Evolutionary conservation across 768 basidiomycete species (phyloP), one percentile per base, ranked within the genome.

Genomic region (Gelatoporia subvermispora): DNA sequence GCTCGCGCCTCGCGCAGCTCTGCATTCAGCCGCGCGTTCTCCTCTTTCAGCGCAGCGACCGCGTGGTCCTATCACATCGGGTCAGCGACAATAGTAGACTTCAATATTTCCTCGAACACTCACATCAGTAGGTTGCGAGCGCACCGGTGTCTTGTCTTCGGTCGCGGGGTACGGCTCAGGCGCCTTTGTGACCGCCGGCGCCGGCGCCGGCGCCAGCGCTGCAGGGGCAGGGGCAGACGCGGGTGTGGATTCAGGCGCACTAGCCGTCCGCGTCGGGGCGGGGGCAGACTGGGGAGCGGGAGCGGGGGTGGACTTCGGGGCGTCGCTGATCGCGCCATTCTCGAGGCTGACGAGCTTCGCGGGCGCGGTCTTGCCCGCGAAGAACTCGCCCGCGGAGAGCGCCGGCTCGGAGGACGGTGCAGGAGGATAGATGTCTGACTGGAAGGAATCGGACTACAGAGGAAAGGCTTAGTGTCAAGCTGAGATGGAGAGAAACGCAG

Each of bases 381-480:
- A 92, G 73, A 89, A 97, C 57, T 96, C 92, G 51, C 80, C 73
- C 8, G 94, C 87, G 17, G 79, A 73, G 41, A 94, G 76, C 5
- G 90, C 80, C 15, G 93, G 79, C 60, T 94, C 88, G 48, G 75
- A 66, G 4, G 92, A 90, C 0, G 83, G 83, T 1, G 93, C 95
- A 8, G 91, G 89, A 4, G 96, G 95, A 76, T 82, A 98, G 65
- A 98, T 95, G 66, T 97, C 95, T 13, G 92, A 84, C 67, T 98
- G 95, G 89, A 97, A 98, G 4, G 85, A 82, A 49, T 98, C 93
- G 34, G 93, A 79, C 89, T 93, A 63, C 7, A 34, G 4, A 22
- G 17, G 16, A 18, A 23, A 35, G 41, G 34, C 34, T 53, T n/a
- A 43, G 47, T n/a, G 24, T 31, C 23, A 9, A 11, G 13, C n/a